Percentiles rank a stretch among this genome's conserved stretches.
Evolutionary conservation across 1,284 basidiomycete species (phyloP).

Genomic region (Neolentinus lepideus): DNA sequence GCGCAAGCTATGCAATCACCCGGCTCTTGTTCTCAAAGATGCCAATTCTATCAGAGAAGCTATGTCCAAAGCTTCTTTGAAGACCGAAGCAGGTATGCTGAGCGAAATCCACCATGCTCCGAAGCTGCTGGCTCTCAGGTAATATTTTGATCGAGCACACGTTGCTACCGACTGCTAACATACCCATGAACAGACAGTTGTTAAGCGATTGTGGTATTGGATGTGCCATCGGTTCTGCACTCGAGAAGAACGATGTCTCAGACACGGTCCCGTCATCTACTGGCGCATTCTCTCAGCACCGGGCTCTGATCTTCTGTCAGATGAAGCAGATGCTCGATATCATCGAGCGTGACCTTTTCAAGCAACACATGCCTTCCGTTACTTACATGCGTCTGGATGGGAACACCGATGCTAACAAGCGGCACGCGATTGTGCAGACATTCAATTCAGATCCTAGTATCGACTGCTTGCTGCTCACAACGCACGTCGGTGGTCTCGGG

Average conservation of each 20-base stretch:
- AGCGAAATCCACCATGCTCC: constrained; percentile 89
- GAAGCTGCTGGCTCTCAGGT: constrained; percentile 89
- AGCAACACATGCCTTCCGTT: constrained; percentile 86
- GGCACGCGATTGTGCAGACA: constrained; percentile 94
- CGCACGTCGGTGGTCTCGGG: constrained; percentile 94
- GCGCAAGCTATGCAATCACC: constrained; percentile 97
- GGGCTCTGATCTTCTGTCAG: constrained; percentile 98
- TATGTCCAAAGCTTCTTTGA: constrained; percentile 46
- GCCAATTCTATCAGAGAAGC: constrained; percentile 56
- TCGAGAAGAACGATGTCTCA: constrained; percentile 60
- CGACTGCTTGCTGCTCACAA: constrained; percentile 93
- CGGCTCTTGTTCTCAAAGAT: constrained; percentile 79
- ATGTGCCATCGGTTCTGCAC: constrained; percentile 29
- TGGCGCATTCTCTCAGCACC: constrained; percentile 83
- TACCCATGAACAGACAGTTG: constrained; percentile 65
- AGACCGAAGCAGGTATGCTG: constrained; percentile 35
- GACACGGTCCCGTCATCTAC: constrained; percentile 50
- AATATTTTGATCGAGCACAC: constrained; percentile 9
- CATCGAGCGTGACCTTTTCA: constrained; percentile 93
- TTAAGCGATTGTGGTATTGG: constrained; percentile 95
- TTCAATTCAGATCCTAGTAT: constrained; percentile 98
- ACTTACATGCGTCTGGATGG: constrained; percentile 99
- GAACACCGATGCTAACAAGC: constrained; percentile 80
- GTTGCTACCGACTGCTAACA: background rate
- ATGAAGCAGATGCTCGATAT: constrained; percentile 99